Evolutionary conservation across 495 filamentous ascomycete genomes (phyloP), one percentile per base, ranked within the genome.

Genomic region (Aspergillus ostianus): DNA sequence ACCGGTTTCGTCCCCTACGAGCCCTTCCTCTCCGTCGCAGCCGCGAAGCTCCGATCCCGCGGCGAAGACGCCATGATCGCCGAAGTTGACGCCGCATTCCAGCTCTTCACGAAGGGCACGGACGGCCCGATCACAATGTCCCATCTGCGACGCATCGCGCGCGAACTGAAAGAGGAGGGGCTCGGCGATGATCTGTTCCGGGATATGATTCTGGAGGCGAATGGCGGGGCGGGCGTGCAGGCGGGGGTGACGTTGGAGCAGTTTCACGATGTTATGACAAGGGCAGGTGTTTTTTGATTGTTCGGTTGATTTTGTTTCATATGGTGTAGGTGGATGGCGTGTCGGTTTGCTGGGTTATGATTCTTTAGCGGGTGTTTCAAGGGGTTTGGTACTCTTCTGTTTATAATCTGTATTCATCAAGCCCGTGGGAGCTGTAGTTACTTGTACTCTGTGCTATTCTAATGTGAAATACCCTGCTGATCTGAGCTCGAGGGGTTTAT

Each of bases 191-290:
- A 90, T 20, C 65, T 96, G 69, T 73, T 98, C 64, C 82, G 80
- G 73, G 91, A 96, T 79, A 98, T 98, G 94, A 86, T 98, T 48
- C 69, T 89, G 45, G 94, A 97, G 79, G 94, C 91, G 61, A 96
- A 93, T 72, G 92, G 89, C 0, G 91, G 90, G 4, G 84, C 77
- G 6, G 88, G 88, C 13, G 79, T 92, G 9, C 81, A 80, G 29
- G 81, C 73, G 57, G 92, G 91, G 10, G 94, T 96, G 27, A 82
- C 78, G 49, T 73, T 86, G 66, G 87, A 86, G 51, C 90, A 95
- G 69, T 96, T 97, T 72, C 88, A 91, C 74, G 84, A 80, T 51
- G 89, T 96, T 15, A 92, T 96, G 92, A 82, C 77, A 54, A 78
- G 91, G 69, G 93, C 92, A 4, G 92, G 92, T 9, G 86, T 91